phyloP scores from a whole-genome alignment of 495 filamentous ascomycete species.

The Tuber borchii region DNA sequence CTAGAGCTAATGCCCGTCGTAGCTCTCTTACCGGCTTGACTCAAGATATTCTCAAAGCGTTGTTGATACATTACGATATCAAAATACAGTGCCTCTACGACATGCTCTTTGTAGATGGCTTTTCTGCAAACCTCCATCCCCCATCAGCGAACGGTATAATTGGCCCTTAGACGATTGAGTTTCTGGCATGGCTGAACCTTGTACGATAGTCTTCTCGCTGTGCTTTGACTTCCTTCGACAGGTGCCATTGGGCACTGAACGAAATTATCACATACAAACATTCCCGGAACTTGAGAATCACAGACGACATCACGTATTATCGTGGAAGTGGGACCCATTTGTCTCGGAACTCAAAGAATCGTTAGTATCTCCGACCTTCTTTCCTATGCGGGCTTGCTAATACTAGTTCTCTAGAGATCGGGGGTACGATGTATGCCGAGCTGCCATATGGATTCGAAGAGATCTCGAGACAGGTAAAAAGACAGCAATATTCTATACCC shows the following conservation, averaged over 20 bases:
- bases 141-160: constrained; percentile 27
- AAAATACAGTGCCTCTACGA: constrained; percentile 28
- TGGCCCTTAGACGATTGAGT: not conserved
- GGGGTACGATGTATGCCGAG: constrained; percentile 28
- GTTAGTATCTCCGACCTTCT: constrained; percentile 11
- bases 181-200: constrained; percentile 9
- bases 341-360: constrained; percentile 8
- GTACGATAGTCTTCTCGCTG: constrained; percentile 24
- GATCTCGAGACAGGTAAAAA: constrained; percentile 21
- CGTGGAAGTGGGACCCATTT: constrained; percentile 29
- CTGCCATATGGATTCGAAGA: constrained; percentile 27
- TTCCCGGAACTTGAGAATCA: constrained; percentile 25
- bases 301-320: constrained; percentile 23
- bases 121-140: constrained; percentile 18
- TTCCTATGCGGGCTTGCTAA: constrained; percentile 4
- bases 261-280: constrained; percentile 23
- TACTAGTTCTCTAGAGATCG: constrained; percentile 15
- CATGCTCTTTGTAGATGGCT: constrained; percentile 31
- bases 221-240: constrained; percentile 32
- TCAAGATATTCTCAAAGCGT: constrained; percentile 18
- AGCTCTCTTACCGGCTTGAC: constrained; percentile 26
- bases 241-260: constrained; percentile 18
- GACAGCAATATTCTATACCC: constrained; percentile 23
- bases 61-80: constrained; percentile 29
- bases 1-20: not conserved